Conservation (phyloP, 495 filamentous ascomycete genomes). For the Cercophora newfieldiana region DNA sequence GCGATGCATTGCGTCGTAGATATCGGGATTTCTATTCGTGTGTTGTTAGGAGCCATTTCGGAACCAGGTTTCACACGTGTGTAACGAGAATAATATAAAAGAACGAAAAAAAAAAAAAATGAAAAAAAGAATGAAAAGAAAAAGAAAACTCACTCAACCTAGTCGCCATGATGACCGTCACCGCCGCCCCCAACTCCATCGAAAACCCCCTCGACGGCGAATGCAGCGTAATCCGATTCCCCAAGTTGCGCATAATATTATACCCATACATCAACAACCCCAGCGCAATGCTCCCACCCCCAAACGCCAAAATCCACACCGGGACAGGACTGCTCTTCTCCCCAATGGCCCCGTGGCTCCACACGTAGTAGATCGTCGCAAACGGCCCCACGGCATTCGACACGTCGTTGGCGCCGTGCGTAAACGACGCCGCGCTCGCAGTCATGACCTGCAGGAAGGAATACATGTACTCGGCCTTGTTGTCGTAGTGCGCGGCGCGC, state of each 20-base stretch:
- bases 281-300: slow-evolving; percentile 56
- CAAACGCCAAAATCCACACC: slow-evolving; percentile 67
- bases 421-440: slow-evolving; percentile 70
- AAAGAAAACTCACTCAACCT: slow-evolving; percentile 40
- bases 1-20: slow-evolving; percentile 64
- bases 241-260: slow-evolving; percentile 59
- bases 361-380: slow-evolving; percentile 67
- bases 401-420: slow-evolving; percentile 80
- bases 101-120: too few relatives aligned
- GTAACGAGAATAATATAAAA: too few relatives aligned
- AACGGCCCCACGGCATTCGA: slow-evolving; percentile 73
- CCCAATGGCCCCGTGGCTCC: slow-evolving; percentile 53
- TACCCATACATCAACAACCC: slow-evolving; percentile 36
- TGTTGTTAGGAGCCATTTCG: slow-evolving; percentile 1
- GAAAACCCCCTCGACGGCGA: slow-evolving; percentile 67
- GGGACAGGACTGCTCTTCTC: slow-evolving; percentile 60
- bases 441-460: slow-evolving; percentile 73
- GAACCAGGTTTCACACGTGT: too few relatives aligned
- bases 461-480: slow-evolving; percentile 74
- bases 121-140: too few relatives aligned
- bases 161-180: slow-evolving; percentile 66
- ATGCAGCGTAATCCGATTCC: slow-evolving; percentile 69
- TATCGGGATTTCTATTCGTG: slow-evolving; percentile 39
- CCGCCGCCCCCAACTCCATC: slow-evolving; percentile 68
- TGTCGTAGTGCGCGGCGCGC: slow-evolving; percentile 66